phyloP scores from a whole-genome alignment of 2,329 filamentous ascomycete genomes.

The Colletotrichum sublineola region DNA sequence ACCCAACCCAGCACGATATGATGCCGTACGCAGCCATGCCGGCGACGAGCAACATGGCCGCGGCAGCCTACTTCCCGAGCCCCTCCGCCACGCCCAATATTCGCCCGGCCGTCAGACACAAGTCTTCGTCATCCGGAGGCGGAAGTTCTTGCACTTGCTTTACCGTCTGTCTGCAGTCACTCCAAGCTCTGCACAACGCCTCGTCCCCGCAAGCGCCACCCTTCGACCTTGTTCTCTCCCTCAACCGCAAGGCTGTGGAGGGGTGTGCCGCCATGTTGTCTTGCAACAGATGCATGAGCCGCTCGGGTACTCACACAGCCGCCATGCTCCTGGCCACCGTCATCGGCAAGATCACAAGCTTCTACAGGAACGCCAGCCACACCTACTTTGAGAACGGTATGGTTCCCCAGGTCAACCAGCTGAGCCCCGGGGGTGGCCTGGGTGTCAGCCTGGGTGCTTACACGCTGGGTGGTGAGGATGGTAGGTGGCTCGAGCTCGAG shows the following conservation, averaged over 20 bases:
- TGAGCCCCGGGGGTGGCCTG: slow-evolving; percentile 45
- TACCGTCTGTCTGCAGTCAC: slow-evolving; percentile 59
- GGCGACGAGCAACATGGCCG: slow-evolving; percentile 52
- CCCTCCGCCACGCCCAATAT: slow-evolving; percentile 55
- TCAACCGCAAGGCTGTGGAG: slow-evolving; percentile 63
- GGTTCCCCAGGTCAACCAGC: slow-evolving; percentile 38
- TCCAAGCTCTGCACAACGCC: slow-evolving; percentile 62
- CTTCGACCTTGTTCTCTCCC: slow-evolving; percentile 59
- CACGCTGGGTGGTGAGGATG: slow-evolving; percentile 60
- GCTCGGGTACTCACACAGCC: slow-evolving; percentile 58
- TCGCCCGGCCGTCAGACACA: slow-evolving; percentile 46
- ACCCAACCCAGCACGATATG: slow-evolving; percentile 50
- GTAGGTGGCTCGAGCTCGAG: slow-evolving; percentile 62
- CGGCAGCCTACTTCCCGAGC: slow-evolving; percentile 56
- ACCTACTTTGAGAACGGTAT: slow-evolving; percentile 54
- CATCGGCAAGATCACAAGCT: slow-evolving; percentile 61
- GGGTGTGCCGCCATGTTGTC: slow-evolving; percentile 62
- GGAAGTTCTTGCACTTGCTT: slow-evolving; percentile 61
- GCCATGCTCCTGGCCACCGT: slow-evolving; percentile 65
- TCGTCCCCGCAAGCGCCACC: slow-evolving; percentile 54
- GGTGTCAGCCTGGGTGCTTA: slow-evolving; percentile 60
- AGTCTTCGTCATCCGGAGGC: slow-evolving; percentile 43
- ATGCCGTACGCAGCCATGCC: slow-evolving; percentile 52
- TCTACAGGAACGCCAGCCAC: slow-evolving; percentile 59
- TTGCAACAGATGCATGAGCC: slow-evolving; percentile 60